Evolutionary conservation across 129 eudicot genomes (phyloP).

Genomic region (Solidago caesia): DNA sequence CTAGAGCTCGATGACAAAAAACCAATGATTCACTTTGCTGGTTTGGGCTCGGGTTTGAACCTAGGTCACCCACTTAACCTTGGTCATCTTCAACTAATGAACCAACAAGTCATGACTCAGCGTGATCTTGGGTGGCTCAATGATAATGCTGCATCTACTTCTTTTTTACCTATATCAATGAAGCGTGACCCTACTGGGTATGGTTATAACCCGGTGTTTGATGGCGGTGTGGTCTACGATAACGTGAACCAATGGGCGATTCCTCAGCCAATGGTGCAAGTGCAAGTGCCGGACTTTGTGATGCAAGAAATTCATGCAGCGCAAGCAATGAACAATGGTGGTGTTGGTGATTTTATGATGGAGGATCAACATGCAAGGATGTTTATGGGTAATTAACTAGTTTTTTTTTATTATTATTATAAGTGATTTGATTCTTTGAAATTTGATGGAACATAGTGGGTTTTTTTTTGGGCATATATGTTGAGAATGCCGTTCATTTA

Average conservation of each 20-base stretch:
- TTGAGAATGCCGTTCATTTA: neutral
- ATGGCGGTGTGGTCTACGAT: slow-evolving; percentile 17
- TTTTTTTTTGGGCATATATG: slow-evolving; percentile 7
- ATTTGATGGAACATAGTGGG: neutral
- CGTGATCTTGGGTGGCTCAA: neutral
- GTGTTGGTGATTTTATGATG: slow-evolving; percentile 24
- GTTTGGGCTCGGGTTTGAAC: neutral
- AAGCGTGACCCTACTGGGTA: slow-evolving; percentile 16
- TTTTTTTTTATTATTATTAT: neutral
- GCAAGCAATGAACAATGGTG: slow-evolving; percentile 11
- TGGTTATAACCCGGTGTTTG: neutral
- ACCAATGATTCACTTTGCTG: neutral
- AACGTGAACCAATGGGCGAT: neutral
- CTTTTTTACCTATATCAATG: slow-evolving; percentile 3
- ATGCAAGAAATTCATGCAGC: slow-evolving; percentile 10
- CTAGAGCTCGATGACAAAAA: no score
- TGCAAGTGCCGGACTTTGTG: neutral
- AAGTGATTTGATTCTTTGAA: neutral
- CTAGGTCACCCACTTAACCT: neutral
- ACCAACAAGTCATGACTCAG: slow-evolving; percentile 24
- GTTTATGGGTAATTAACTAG: neutral
- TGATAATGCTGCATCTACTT: neutral
- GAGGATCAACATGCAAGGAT: slow-evolving; percentile 17
- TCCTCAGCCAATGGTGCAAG: slow-evolving; percentile 2
- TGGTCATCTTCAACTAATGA: slow-evolving; percentile 23